Evolutionary conservation across 139 green algal genomes (phyloP).

Genomic region (Chlorella sp.): DNA sequence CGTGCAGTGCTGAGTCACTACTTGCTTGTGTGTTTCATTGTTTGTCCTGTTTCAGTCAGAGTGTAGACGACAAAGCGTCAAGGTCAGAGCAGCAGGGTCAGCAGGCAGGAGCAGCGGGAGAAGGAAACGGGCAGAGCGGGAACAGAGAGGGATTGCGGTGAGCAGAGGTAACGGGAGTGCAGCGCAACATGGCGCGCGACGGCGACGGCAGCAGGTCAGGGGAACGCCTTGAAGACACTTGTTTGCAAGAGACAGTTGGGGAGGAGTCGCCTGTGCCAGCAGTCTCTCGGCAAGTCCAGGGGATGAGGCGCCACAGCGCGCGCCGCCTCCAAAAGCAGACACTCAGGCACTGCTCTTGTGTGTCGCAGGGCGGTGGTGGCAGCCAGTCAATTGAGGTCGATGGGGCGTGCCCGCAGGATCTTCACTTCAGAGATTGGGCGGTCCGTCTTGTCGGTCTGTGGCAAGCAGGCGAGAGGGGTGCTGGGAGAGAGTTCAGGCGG

Average conservation of each 20-base stretch:
- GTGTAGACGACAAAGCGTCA: neutral
- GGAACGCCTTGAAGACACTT: no score
- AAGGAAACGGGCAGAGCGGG: neutral
- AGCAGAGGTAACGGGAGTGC: neutral
- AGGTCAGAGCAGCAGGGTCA: neutral
- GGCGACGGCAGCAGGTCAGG: no score
- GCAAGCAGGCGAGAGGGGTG: neutral
- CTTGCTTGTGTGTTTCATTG: neutral
- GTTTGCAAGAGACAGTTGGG: no score
- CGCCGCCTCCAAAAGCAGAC: neutral
- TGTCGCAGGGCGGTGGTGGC: neutral
- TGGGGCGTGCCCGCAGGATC: conserved; percentile 67
- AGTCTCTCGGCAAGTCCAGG: neutral
- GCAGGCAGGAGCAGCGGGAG: neutral
- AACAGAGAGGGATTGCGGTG: neutral
- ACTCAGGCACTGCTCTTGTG: no score
- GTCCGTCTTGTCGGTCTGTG: conserved; percentile 70
- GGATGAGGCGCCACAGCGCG: neutral
- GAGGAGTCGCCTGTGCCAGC: neutral
- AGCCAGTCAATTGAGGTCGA: conserved; percentile 23
- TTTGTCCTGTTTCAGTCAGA: neutral
- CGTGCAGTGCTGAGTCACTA: no score
- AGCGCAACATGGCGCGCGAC: no score
- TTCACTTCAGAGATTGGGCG: conserved; percentile 75
- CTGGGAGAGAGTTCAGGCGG: no score